phyloP scores from a whole-genome alignment of 768 basidiomycete species.

The Tylopilus cervinicoccineus region DNA sequence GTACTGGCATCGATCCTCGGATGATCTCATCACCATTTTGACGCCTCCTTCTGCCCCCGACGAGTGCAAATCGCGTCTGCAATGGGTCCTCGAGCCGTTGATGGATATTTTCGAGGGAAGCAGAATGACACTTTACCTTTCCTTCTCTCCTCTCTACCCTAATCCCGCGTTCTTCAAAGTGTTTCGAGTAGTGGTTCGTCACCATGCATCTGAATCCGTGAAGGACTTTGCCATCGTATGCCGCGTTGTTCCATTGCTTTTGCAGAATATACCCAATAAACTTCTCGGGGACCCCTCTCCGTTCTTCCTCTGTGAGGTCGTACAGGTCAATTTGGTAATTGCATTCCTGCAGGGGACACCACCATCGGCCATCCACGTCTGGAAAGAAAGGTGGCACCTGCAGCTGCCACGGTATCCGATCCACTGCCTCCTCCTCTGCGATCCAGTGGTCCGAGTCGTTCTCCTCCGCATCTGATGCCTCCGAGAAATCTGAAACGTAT shows the following conservation, averaged over 20 bases:
- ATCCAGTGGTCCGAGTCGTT: constrained; percentile 32
- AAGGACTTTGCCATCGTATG: constrained; percentile 26
- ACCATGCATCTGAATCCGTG: constrained; percentile 25
- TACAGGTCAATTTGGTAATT: constrained; percentile 44
- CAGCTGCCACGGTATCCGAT: constrained; percentile 36
- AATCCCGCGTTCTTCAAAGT: constrained; percentile 21
- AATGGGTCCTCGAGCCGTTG: not conserved
- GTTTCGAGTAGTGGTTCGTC: constrained; percentile 23
- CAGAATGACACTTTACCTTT: constrained; percentile 11
- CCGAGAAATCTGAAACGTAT: constrained; percentile 59
- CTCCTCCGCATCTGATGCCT: constrained; percentile 43
- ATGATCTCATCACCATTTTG: constrained; percentile 1
- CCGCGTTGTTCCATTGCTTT: constrained; percentile 36
- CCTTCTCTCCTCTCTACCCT: constrained; percentile 12
- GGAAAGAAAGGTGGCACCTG: constrained; percentile 38
- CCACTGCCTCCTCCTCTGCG: constrained; percentile 19
- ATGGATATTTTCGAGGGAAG: not conserved
- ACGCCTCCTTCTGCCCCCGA: constrained; percentile 5
- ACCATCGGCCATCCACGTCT: constrained; percentile 46
- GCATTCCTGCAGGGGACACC: constrained; percentile 45
- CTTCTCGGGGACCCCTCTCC: constrained; percentile 19
- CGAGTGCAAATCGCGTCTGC: constrained; percentile 13
- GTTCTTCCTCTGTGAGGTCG: constrained; percentile 34
- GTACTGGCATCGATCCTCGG: constrained; percentile 22
- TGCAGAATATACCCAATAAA: constrained; percentile 22